Base-by-base conservation (phyloP, 306 rosid species). In the Delonix regia region DNA sequence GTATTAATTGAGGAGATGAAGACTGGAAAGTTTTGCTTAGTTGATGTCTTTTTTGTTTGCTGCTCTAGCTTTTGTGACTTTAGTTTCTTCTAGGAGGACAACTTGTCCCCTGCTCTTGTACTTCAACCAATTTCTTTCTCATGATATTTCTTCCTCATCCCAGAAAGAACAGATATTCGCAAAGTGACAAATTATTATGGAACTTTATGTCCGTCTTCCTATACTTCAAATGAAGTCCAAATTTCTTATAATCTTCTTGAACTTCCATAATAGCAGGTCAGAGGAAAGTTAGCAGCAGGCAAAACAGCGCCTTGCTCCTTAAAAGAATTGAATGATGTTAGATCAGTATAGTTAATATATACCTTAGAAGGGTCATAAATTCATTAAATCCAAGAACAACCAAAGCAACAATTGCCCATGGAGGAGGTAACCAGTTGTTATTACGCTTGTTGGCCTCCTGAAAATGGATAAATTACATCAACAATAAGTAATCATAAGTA, bases 361-460 rank as follows among this genome's bases (percentile, higher is more conserved):
- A 93, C 98, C 93, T 87, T 79, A 93, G 64, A 81, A 93, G 89
- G 53, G 96, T 86, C 96, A 94, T 91, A 78, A 94, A 94, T 80
- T 94, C 98, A 79, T 94, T 94, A 75, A 91, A 94, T 62, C 98
- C 98, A 6, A 94, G 87, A 75, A 94, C 25, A 79, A 91, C 6
- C 84, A 94, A 75, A 39, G 97, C 97, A 85, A 82, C 80, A 77
- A 94, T 94, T 10, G 98, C 98, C 98, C 98, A 94, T 63, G 98
- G 98, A 73, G 98, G 98, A 60, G 98, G 98, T 75, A 94, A 76
- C 98, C 97, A 91, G 84, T 87, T 87, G 91, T 84, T 91, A 71
- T 39, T 90, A 21, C 97, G 91, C 85, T 78, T 94, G 92, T 83
- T 87, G 74, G 98, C 97, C 80, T 91, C 93, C 98, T 94, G 92